Conservation (phyloP, 192 early-diverging fungal genomes). For the Irineochytrium annulatum region DNA sequence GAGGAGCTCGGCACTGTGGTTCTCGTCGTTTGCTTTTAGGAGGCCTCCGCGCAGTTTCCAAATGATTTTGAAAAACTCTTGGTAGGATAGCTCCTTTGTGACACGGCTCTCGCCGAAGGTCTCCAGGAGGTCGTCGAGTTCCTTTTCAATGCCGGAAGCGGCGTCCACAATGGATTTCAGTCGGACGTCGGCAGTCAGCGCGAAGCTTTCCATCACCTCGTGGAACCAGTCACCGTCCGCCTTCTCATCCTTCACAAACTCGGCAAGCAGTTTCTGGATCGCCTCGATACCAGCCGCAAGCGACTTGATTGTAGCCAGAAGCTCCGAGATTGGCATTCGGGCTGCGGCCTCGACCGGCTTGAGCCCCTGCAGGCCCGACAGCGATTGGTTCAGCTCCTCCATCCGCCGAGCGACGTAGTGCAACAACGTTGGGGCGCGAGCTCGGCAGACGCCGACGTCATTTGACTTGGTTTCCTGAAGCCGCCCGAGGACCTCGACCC, state of each 20-base stretch:
- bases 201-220: slow-evolving; percentile 26
- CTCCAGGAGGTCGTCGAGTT: too few relatives aligned
- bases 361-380: slow-evolving; percentile 39
- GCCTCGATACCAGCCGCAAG: slow-evolving; percentile 7
- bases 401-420: slow-evolving; percentile 40
- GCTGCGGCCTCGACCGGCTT: slow-evolving; percentile 36
- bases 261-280: slow-evolving; percentile 27
- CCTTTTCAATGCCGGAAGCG: too few relatives aligned
- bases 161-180: too few relatives aligned
- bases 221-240: slow-evolving; percentile 27
- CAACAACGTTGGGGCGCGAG: slow-evolving; percentile 38
- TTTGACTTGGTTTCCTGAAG: slow-evolving; percentile 42
- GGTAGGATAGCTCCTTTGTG: too few relatives aligned
- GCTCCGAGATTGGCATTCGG: not conserved
- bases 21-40: too few relatives aligned
- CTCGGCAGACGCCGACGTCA: slow-evolving; percentile 2
- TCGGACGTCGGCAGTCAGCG: slow-evolving; percentile 15
- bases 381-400: slow-evolving; percentile 26
- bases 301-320: slow-evolving; percentile 1
- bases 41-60: too few relatives aligned
- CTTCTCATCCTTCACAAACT: slow-evolving; percentile 25
- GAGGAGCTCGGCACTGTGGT: too few relatives aligned
- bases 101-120: too few relatives aligned
- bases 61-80: too few relatives aligned
- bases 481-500: slow-evolving; percentile 34